Base-by-base conservation (phyloP, 345 rosid genomes). In the Melastoma malabathricum region DNA sequence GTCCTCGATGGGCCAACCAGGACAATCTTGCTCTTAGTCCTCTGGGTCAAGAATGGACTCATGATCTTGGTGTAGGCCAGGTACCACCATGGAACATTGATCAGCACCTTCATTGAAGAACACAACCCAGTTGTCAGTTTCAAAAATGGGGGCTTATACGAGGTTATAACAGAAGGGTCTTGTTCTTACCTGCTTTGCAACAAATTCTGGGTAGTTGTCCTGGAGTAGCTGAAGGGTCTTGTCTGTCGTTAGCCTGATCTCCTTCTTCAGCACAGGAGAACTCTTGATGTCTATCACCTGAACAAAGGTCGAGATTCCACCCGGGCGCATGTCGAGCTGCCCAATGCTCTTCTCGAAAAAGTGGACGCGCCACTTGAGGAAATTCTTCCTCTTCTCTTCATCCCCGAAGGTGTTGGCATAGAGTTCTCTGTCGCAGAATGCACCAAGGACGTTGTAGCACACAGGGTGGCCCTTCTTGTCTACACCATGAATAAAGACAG, bases 61-160 rank as follows among this genome's bases (percentile, higher is more conserved):
- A 83, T 77, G 74, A 77, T 73, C 39, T 68, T 77, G 66, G 75
- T 71, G 68, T 75, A 71, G 17, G 72, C 72, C 41, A 77, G 72
- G 51, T 80, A 83, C 90, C 90, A 83, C 86, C 90, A 82, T 25
- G 90, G 90, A 60, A 77, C 83, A 67, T 82, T 82, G 72, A 82
- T 62, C 46, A 79, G 80, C 25, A 81, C 83, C 97, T 89, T 25
- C 23, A 13, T 10, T 12, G 13, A 15, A 13, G 34, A 4, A 10
- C 22, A 23, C 43, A 31, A 44, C 3, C 13, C 7, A 10, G 39
- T 51, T 43, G 15, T 51, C 44, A 51, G 54, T 15, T 20, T 51
- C n/a, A 9, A 12, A 34, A 34, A 34, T 34, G 41, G 41, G 41
- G 41, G 41, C 12, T 34, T 34, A 12, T 34, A 34, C 41, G 12